phyloP scores from a whole-genome alignment of 169 alveolate genomes.

The Plasmodium adleri region DNA sequence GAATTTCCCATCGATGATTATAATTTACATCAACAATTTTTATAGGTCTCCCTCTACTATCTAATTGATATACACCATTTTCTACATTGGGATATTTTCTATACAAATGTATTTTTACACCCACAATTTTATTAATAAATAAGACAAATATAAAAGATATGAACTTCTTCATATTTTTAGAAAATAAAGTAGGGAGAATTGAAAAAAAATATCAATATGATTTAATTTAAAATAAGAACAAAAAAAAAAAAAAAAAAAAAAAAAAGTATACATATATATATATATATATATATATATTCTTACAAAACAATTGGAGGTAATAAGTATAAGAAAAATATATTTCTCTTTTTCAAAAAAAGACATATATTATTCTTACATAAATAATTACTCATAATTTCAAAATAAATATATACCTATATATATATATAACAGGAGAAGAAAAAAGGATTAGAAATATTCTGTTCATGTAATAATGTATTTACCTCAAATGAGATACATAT shows the following conservation, averaged over 20 bases:
- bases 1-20: slow-evolving; percentile 65
- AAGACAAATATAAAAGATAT: slow-evolving; percentile 25
- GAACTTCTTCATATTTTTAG: slow-evolving; percentile 32
- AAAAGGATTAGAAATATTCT: too few species aligned
- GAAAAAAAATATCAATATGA: too few species aligned
- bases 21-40: slow-evolving; percentile 70
- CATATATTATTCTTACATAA: too few species aligned
- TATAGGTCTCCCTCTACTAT: slow-evolving; percentile 68
- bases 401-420: too few species aligned
- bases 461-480: too few species aligned
- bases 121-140: slow-evolving; percentile 15
- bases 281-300: neutral
- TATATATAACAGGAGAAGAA: too few species aligned
- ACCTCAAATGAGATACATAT: too few species aligned
- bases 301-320: too few species aligned
- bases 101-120: slow-evolving; percentile 14
- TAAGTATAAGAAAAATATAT: too few species aligned
- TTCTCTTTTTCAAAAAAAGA: too few species aligned
- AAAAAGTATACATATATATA: slow-evolving; percentile 7
- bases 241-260: neutral
- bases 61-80: slow-evolving; percentile 72
- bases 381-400: too few species aligned
- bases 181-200: too few species aligned
- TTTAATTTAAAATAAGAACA: neutral
- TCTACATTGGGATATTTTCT: slow-evolving; percentile 69